Base-by-base conservation (phyloP, 805 yeast species). In the Sungouiella blattae region DNA sequence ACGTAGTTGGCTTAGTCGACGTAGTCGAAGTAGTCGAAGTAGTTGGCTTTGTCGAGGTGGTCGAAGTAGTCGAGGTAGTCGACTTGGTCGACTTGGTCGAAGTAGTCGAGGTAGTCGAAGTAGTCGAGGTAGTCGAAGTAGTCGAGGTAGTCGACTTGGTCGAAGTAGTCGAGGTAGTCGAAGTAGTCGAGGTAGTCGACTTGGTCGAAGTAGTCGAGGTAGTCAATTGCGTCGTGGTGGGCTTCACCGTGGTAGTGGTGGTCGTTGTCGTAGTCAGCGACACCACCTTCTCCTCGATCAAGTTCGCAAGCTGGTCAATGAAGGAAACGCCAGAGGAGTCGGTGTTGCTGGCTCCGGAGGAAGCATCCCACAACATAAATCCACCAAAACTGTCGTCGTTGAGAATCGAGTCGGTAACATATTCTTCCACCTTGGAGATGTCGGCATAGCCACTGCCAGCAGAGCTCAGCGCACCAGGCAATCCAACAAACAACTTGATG, bases 301-400 rank as follows among this genome's bases (percentile, higher is more conserved):
- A 34, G 21, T 24, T 27, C 22, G 18, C 11, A 6, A 42, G 35
- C 28, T 42, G 32, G 29, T 39, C 28, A 33, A 39, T 34, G 26
- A 23, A 44, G 1, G 37, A 30, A 9, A 28, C 43, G 12, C 47
- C 47, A 6, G 18, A 26, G 4, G 30, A 27, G 35, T 70, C 65
- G 17, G 32, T 34, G 44, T 75, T 70, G 40, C 67, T 58, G 49
- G 73, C 71, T 13, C 75, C 75, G 44, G 77, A 77, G 7, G 82
- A 68, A 11, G 87, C 85, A 47, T 87, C 95, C 97, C 98, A 89
- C 41, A 88, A 64, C 73, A 83, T 77, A 52, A 89, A 75, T 22
- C 88, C 84, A 15, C 83, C 83, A 47, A 88, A 75, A 41, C 51
- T 46, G 8, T 52, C 36, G 27, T 46, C 45, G 16, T 31, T 22